Evolutionary conservation across 108 stramenopile species (phyloP), one percentile per base, ranked within the genome.

Genomic region (Conticribra guillardii): DNA sequence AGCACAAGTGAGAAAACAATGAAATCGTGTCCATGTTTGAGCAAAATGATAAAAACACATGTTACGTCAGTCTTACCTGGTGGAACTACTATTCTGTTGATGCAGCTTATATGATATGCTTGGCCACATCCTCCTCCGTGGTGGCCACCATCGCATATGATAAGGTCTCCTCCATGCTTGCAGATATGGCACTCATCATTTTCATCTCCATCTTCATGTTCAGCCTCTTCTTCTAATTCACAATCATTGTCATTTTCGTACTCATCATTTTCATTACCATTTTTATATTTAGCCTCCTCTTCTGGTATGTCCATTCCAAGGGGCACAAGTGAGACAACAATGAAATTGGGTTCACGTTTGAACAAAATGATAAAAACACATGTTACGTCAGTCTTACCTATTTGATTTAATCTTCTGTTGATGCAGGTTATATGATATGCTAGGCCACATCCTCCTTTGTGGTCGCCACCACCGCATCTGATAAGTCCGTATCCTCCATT

Each of bases 401-500:
- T 62, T 49, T 85, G 88, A 45, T 86, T 55, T 19, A n/a, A 53
- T 2, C 23, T 55, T 46, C 81, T 71, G 53, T 58, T 52, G 28
- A 89, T 71, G 54, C 88, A 89, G 22, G 59, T 57, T 3, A 80
- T 51, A 65, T 89, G 88, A 73, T 82, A 89, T 4, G 48, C 33
- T 45, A 68, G 67, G 14, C 82, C 84, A 65, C 88, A 89, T 28
- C 88, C 88, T 18, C 69, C 73, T 3, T 54, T 45, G 51, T 82
- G 59, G 27, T 73, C 70, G 4, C 86, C 86, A 21, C 85, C 87
- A 82, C 84, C 85, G 61, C 88, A 89, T 60, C 81, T 44, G 32
- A 89, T 83, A 22, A 89, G 76, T 30, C 85, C n/a, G n/a, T n/a
- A n/a, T n/a, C n/a, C 84, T 52, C 88, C 88, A 4, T 66, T 73